phyloP scores from a whole-genome alignment of 1,139 yeast genomes.

The Diutina mesorugosa region DNA sequence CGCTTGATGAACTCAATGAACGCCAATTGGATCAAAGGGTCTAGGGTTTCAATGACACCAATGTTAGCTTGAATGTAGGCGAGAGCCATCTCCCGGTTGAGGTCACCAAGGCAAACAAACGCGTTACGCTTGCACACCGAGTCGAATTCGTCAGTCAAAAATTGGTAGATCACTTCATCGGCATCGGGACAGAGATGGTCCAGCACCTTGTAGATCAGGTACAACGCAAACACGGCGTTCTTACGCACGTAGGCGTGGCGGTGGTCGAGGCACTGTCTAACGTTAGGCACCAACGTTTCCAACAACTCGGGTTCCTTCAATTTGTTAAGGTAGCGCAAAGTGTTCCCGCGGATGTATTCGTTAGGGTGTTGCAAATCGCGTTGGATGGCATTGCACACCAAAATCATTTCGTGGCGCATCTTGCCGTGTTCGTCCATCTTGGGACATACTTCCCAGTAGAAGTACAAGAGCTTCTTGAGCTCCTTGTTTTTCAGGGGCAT shows the following conservation, averaged over 20 bases:
- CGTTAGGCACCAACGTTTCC: constrained; percentile 92
- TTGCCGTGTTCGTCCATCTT: constrained; percentile 81
- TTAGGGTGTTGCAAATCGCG: constrained; percentile 97
- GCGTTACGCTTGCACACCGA: constrained; percentile 95
- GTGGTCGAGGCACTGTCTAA: constrained; percentile 83
- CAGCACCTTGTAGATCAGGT: constrained; percentile 70
- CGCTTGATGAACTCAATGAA: constrained; percentile 84
- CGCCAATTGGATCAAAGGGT: constrained; percentile 77
- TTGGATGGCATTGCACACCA: constrained; percentile 95
- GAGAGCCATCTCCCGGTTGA: constrained; percentile 78
- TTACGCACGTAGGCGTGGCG: constrained; percentile 97
- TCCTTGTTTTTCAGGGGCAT: constrained; percentile 93
- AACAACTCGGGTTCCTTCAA: constrained; percentile 86
- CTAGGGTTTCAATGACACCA: constrained; percentile 51
- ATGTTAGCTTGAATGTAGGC: constrained; percentile 68
- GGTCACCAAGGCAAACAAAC: constrained; percentile 71
- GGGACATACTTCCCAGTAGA: constrained; percentile 98
- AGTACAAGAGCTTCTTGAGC: constrained; percentile 82
- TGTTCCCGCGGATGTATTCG: constrained; percentile 92
- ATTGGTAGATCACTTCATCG: constrained; percentile 63
- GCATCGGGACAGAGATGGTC: constrained; percentile 92
- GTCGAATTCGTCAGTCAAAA: constrained; percentile 74
- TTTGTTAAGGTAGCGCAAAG: constrained; percentile 82
- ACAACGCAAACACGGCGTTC: constrained; percentile 88
- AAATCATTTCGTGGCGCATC: constrained; percentile 95